Evolutionary conservation across 1,284 basidiomycete genomes (phyloP), one percentile per base, ranked within the genome.

Genomic region (Fomitopsis schrenkii): DNA sequence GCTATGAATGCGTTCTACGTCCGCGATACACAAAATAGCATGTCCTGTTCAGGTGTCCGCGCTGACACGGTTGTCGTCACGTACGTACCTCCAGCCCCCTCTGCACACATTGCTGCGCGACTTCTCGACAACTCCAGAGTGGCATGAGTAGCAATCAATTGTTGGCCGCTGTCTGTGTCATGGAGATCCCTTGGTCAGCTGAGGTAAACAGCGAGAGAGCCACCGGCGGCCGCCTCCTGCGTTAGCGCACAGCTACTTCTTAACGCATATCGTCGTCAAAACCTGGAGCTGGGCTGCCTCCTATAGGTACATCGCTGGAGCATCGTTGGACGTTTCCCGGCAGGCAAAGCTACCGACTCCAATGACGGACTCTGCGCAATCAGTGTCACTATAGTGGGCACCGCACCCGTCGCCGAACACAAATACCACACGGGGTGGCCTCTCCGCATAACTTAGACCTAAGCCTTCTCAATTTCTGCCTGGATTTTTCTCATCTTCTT

Each of bases 1-100:
- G 17, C 12, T 50, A 28, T 14, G 35, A 41, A 17, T 26, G n/a
- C 6, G 36, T 19, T 35, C 40, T 38, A n/a, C 55, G 5, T 44
- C 40, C 55, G 41, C 33, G 26, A 28, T 28, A 19, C 15, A 28
- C 28, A 50, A 58, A 59, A 56, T 54, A 46, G 38, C 9, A 50
- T 26, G 33, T n/a, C 61, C 61, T 52, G 38, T 48, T 62, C 36
- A 38, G 58, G 61, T 41, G 54, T 41, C 35, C 33, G 22, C n/a
- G 33, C 56, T 44, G 38, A 40, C 38, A 40, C 38, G 38, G 38
- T 35, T 8, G 30, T 22, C 50, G 17, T 12, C 30, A 19, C 19
- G 19, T 33, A 28, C 8, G 48, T 28, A 22, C 48, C 28, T 50
- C 22, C 7, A 30, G 2, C 30, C 30, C 30, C 30, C 35, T 14